Conservation (phyloP, 805 yeast species). For the Ogataea allantospora region DNA sequence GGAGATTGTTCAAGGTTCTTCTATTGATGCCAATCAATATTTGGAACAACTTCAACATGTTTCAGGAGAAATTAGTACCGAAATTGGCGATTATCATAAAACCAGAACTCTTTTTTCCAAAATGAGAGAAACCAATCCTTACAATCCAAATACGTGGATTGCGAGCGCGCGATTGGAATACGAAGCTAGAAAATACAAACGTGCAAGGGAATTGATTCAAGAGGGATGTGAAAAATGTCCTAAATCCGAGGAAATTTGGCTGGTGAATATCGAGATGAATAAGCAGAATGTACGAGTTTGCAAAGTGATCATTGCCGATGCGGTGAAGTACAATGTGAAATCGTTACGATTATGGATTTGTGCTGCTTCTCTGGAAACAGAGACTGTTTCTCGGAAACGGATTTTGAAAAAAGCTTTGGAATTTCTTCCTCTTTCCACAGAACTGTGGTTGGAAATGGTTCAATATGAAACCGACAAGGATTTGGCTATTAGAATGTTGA, state of each 20-base stretch:
- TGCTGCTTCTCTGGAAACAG: conserved; percentile 67
- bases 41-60: conserved; percentile 38
- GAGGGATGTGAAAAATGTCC: conserved; percentile 76
- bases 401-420: conserved; percentile 73
- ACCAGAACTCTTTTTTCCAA: conserved; percentile 63
- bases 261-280: conserved; percentile 71
- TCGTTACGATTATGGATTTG: conserved; percentile 71
- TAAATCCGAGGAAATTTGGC: conserved; percentile 71
- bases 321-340: conserved; percentile 52
- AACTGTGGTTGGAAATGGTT: conserved; percentile 69
- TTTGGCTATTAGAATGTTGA: conserved; percentile 52
- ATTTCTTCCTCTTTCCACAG: conserved; percentile 51
- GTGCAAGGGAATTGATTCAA: conserved; percentile 61
- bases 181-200: conserved; percentile 49
- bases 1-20: background rate
- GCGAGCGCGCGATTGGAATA: conserved; percentile 81
- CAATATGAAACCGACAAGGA: conserved; percentile 53
- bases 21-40: conserved; percentile 40
- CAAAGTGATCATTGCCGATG: conserved; percentile 62
- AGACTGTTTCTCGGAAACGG: conserved; percentile 48
- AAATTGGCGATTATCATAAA: conserved; percentile 55
- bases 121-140: conserved; percentile 69
- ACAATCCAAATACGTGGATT: conserved; percentile 77
- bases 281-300: conserved; percentile 42
- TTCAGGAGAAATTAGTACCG: conserved; percentile 24